These are phyloP conservation scores for Blastobotrys terrestris DNA, from an alignment of 805 yeast species.

Conservation along the genomic window DNA sequence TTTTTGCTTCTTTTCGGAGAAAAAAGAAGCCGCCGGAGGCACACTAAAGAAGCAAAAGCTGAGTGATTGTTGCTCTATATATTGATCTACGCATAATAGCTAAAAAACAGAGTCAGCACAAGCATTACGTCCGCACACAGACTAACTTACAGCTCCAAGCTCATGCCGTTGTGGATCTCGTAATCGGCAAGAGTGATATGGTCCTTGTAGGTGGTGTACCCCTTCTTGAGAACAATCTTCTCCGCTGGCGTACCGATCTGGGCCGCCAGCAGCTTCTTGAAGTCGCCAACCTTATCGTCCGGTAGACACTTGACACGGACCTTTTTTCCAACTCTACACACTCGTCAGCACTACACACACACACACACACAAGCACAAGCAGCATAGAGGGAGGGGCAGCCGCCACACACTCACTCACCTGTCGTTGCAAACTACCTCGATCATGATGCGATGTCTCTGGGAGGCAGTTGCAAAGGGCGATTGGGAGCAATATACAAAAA, in stretches of 20 bases:
- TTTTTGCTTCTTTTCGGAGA: not conserved
- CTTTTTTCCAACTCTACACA: slow-evolving; percentile 69
- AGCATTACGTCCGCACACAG: not conserved
- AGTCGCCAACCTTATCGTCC: slow-evolving; percentile 82
- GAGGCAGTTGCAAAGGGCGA: not conserved
- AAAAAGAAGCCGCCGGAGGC: not conserved
- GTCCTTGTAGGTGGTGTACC: slow-evolving; percentile 77
- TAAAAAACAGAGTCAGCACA: slow-evolving; percentile 3
- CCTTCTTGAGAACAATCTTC: slow-evolving; percentile 66
- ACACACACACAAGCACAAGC: not conserved
- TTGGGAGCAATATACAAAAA: not conserved
- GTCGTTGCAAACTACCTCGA: slow-evolving; percentile 68
- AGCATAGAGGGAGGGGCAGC: not conserved
- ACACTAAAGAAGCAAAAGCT: not conserved
- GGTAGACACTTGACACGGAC: slow-evolving; percentile 82
- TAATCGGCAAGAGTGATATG: slow-evolving; percentile 92
- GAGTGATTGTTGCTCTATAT: not conserved
- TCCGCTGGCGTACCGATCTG: slow-evolving; percentile 75
- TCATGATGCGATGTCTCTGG: slow-evolving; percentile 37
- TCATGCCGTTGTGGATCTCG: slow-evolving; percentile 85
- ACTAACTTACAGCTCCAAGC: slow-evolving; percentile 65
- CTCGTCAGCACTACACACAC: slow-evolving; percentile 1
- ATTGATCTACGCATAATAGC: slow-evolving; percentile 10
- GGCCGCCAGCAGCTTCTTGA: slow-evolving; percentile 73
- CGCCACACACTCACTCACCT: slow-evolving; percentile 34